phyloP scores from a whole-genome alignment of 306 rosid species.

The Herpetospermum pedunculosum region DNA sequence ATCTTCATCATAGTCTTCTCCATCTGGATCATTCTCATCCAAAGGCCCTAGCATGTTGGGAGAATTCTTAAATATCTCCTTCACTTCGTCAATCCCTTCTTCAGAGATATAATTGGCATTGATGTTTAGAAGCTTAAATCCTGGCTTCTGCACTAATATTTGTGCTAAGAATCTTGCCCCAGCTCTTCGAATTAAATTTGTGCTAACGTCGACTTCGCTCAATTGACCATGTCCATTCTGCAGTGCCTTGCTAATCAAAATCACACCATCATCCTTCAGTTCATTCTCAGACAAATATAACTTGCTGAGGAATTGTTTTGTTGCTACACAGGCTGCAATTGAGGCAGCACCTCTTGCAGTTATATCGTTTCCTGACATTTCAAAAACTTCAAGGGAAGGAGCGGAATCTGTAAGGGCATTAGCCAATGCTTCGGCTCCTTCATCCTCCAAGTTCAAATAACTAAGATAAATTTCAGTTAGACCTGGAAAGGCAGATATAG shows the following conservation, averaged over 20 bases:
- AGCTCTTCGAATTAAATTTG: slow-evolving; percentile 35
- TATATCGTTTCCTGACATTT: slow-evolving; percentile 54
- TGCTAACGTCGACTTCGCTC: slow-evolving; percentile 43
- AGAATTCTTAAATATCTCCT: slow-evolving; percentile 32
- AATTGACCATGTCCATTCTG: slow-evolving; percentile 40
- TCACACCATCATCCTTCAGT: slow-evolving; percentile 57
- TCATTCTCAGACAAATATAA: slow-evolving; percentile 52
- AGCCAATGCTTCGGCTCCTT: slow-evolving; percentile 40
- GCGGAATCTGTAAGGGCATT: slow-evolving; percentile 51
- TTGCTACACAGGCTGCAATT: slow-evolving; percentile 40
- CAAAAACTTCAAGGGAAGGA: slow-evolving; percentile 46
- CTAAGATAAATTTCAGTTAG: slow-evolving; percentile 51
- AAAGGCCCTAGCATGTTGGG: slow-evolving; percentile 40
- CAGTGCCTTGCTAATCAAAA: slow-evolving; percentile 38
- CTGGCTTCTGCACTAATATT: slow-evolving; percentile 42
- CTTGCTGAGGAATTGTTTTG: slow-evolving; percentile 45
- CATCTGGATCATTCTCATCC: slow-evolving; percentile 69
- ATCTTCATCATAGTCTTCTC: slow-evolving; percentile 39
- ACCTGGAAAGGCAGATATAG: slow-evolving; percentile 31
- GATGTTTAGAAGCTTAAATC: slow-evolving; percentile 47
- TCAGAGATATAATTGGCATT: slow-evolving; percentile 45
- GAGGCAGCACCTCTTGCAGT: slow-evolving; percentile 39
- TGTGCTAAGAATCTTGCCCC: slow-evolving; percentile 55
- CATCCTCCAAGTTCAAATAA: slow-evolving; percentile 61
- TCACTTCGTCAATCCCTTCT: slow-evolving; percentile 43